A percentile compares a stretch with the other conserved stretches of the same genome.
phyloP scores from a whole-genome alignment of 2,329 filamentous ascomycete genomes.

The Colletotrichum orchidophilum region DNA sequence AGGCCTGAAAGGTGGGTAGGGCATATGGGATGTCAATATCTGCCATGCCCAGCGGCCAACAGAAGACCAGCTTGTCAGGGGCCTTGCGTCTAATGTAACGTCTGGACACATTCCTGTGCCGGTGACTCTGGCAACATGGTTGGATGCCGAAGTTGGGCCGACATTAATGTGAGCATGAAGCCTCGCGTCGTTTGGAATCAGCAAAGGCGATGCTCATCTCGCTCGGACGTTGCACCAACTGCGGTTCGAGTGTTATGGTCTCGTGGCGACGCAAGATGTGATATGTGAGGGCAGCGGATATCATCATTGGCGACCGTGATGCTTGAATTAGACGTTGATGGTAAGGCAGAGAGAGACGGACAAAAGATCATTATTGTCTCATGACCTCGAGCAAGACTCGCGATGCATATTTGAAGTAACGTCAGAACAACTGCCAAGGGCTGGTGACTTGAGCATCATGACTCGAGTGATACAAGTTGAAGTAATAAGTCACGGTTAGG shows the following conservation, averaged over 20 bases:
- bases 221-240: conserved; percentile 9
- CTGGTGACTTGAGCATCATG: conserved; percentile 25
- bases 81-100: neutral
- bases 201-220: neutral
- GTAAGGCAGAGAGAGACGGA: neutral
- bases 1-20: neutral
- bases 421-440: conserved; percentile 7
- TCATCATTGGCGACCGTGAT: neutral
- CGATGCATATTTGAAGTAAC: conserved; percentile 25
- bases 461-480: conserved; percentile 3
- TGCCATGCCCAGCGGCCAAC: neutral
- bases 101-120: neutral
- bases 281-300: neutral
- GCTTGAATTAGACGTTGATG: neutral
- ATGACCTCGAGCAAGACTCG: neutral
- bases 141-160: conserved; percentile 11
- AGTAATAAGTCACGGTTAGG: neutral
- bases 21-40: neutral
- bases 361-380: conserved; percentile 6
- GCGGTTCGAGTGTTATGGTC: neutral
- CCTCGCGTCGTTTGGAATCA: neutral
- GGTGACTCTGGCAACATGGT: neutral
- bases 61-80: neutral
- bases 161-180: neutral
- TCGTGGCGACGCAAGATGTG: neutral